Evolutionary conservation across 345 rosid genomes (phyloP).

Genomic region (Draba incana): DNA sequence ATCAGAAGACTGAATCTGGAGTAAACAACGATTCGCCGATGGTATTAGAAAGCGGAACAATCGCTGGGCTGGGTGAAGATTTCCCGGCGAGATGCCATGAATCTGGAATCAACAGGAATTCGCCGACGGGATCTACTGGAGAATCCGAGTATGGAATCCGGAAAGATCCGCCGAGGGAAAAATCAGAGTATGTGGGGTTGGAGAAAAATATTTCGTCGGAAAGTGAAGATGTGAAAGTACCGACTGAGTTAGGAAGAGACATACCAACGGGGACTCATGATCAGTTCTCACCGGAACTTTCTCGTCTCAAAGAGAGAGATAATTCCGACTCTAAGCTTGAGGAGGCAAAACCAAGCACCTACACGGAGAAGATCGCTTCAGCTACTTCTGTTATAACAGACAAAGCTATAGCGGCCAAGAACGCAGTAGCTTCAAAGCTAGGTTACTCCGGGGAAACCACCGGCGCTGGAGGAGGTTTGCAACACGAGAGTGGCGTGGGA

Average conservation of each 20-base stretch:
- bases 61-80: constrained; percentile 16
- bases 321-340: background rate
- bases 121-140: background rate
- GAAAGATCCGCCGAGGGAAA: too few relatives aligned
- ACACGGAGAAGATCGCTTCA: constrained; percentile 47
- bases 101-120: background rate
- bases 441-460: constrained; percentile 45
- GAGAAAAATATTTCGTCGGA: background rate
- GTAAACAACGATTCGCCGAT: background rate
- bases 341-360: constrained; percentile 40
- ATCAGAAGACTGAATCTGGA: background rate
- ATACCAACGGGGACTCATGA: constrained; percentile 47
- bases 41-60: background rate
- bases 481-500: background rate
- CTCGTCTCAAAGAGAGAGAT: constrained; percentile 23
- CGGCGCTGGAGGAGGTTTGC: constrained; percentile 11
- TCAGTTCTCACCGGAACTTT: constrained; percentile 58
- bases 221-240: constrained; percentile 24
- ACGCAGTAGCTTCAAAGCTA: constrained; percentile 60
- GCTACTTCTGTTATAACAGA: constrained; percentile 53
- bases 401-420: constrained; percentile 52
- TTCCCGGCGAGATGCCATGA: constrained; percentile 9
- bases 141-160: background rate
- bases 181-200: background rate
- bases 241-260: background rate